phyloP scores from a whole-genome alignment of 495 filamentous ascomycete genomes.

The Aspergillus incahuasiensis region DNA sequence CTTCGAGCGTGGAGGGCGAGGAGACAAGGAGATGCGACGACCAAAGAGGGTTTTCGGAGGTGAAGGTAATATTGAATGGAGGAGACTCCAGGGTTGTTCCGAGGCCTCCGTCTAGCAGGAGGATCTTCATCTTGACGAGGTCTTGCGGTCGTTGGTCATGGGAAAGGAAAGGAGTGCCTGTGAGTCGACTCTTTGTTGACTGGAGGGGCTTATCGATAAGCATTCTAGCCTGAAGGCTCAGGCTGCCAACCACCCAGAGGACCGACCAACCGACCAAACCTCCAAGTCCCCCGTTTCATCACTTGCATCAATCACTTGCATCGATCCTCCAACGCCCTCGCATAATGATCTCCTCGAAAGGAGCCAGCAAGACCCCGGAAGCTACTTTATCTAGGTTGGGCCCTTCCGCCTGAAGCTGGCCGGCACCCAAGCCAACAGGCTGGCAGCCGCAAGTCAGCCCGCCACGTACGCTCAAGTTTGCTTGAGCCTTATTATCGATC shows the following conservation, averaged over 20 bases:
- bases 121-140: constrained; percentile 6
- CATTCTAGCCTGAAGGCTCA: too few relatives aligned
- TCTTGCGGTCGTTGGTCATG: too few relatives aligned
- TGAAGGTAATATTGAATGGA: constrained; percentile 35
- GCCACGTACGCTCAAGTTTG: background rate
- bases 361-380: background rate
- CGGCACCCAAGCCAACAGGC: background rate
- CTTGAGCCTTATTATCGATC: too few relatives aligned
- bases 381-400: too few relatives aligned
- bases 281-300: background rate
- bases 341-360: background rate
- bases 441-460: background rate
- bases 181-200: too few relatives aligned
- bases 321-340: background rate
- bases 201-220: too few relatives aligned
- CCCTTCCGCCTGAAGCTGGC: too few relatives aligned
- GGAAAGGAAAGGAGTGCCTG: too few relatives aligned
- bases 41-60: constrained; percentile 55
- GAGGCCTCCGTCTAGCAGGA: constrained; percentile 60
- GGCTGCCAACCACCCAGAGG: too few relatives aligned
- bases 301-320: background rate
- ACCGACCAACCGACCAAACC: too few relatives aligned
- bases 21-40: constrained; percentile 57
- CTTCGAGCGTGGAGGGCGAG: constrained; percentile 42
- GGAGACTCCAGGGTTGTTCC: constrained; percentile 58